Base-by-base conservation (phyloP, 2,329 filamentous ascomycete genomes). In the Colletotrichum gloeosporioides region DNA sequence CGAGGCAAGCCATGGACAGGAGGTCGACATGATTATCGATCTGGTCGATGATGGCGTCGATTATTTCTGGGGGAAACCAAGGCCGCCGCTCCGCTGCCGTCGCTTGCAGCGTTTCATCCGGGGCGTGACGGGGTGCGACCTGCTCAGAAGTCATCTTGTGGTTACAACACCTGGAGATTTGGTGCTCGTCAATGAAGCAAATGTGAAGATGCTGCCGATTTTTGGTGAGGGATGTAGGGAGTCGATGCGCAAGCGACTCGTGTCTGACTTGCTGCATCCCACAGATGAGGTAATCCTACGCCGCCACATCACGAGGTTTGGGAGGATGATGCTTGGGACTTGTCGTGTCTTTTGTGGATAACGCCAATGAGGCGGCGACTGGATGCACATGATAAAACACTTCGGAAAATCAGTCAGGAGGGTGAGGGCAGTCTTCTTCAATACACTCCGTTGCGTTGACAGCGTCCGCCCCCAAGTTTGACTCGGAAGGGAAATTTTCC, bases 11-110 rank as follows among this genome's bases (percentile, higher is more conserved):
- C 63, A 66, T 66, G n/a, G 36, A 53, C 22, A 66, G 22, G 36
- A 66, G 63, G 27, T 66, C 63, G 16, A n/a, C 25, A 29, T 49
- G 63, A 25, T 66, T 66, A 34, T 66, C 63, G 36, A 66, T 66
- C 15, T 66, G 36, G 63, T 66, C 63, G 27, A 66, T 66, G 36
- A 66, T 49, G 25, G 63, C 63, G 27, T 66, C 63, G 27, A 66
- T 66, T 49, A 66, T 31, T 31, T 66, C 63, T 6, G 39, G 36
- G 15, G 63, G 63, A 12, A 66, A 27, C n/a, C 22, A 15, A 53
- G 63, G 25, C 15, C 25, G 10, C 25, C 34, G 15, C 10, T 49
- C 1, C 2, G 63, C 36, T 18, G 62, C 8, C 4, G n/a, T 44
- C 63, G 59, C 29, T 15, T 62, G 6, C 6, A 4, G 10, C 44